A percentile compares a stretch with the other conserved stretches of the same genome.
Evolutionary conservation across 2,329 filamentous ascomycete genomes (phyloP).

Genomic region (Trichophyton verrucosum): DNA sequence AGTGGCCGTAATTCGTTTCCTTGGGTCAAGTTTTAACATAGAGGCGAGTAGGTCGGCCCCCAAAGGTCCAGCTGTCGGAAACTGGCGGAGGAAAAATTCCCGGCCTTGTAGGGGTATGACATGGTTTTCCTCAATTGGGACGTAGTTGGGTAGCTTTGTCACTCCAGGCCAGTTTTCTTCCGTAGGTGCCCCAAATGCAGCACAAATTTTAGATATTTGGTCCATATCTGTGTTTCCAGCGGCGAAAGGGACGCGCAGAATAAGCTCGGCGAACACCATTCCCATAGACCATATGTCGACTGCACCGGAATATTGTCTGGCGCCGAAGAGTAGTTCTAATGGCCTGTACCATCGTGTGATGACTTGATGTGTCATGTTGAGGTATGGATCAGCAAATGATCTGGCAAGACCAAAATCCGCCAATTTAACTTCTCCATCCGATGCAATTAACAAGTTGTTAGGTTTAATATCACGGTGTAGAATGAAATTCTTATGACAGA

Average conservation of each 20-base stretch:
- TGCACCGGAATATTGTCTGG: conserved; percentile 73
- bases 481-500: conserved; percentile 89
- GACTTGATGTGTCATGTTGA: conserved; percentile 82
- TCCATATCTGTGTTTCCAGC: conserved; percentile 74
- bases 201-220: conserved; percentile 72
- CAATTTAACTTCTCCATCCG: conserved; percentile 85
- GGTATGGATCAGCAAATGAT: conserved; percentile 75
- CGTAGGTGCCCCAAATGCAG: conserved; percentile 76
- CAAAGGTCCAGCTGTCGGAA: conserved; percentile 65
- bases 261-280: conserved; percentile 81
- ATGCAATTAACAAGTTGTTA: conserved; percentile 90
- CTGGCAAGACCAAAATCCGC: conserved; percentile 95
- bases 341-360: conserved; percentile 97
- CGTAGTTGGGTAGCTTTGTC: conserved; percentile 63
- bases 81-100: conserved; percentile 62
- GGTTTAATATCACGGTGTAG: conserved; percentile 98
- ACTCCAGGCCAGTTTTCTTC: conserved; percentile 96
- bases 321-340: conserved; percentile 84
- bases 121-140: conserved; percentile 50
- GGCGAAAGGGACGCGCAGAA: conserved; percentile 71
- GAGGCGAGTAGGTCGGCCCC: conserved; percentile 81
- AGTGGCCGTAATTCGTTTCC: conserved; percentile 63
- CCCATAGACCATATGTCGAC: conserved; percentile 94
- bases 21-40: conserved; percentile 77
- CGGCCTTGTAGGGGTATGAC: conserved; percentile 47